Conservation (phyloP, 1,284 basidiomycete genomes). For the Butyriboletus appendiculatus region DNA sequence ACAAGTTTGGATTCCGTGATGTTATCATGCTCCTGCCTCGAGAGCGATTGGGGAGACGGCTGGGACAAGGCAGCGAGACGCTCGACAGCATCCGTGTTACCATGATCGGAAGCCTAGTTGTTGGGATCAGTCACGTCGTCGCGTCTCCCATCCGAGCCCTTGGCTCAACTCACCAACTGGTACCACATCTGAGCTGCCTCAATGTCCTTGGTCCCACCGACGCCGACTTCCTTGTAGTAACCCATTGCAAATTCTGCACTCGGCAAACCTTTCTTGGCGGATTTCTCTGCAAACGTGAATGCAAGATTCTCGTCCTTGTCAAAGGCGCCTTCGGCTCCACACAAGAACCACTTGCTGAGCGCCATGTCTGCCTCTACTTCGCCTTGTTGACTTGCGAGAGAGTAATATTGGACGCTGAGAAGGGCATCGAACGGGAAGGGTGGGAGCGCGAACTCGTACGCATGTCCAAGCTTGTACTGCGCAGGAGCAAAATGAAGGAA, state of each 20-base stretch:
- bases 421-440: conserved; percentile 89
- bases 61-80: conserved; percentile 70
- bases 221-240: conserved; percentile 86
- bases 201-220: conserved; percentile 69
- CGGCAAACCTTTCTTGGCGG: conserved; percentile 76
- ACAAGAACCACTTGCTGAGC: conserved; percentile 93
- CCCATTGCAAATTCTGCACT: conserved; percentile 94
- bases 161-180: conserved; percentile 43
- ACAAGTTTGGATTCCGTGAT: conserved; percentile 82
- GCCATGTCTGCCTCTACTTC: conserved; percentile 96
- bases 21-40: conserved; percentile 77
- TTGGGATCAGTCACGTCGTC: conserved; percentile 1
- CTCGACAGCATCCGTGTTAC: conserved; percentile 80
- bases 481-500: conserved; percentile 87
- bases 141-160: neutral
- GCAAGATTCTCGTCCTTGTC: conserved; percentile 91
- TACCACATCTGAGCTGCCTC: conserved; percentile 74
- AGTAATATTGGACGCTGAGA: conserved; percentile 92
- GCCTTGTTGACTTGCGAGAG: conserved; percentile 80
- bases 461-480: conserved; percentile 91
- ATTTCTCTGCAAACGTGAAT: conserved; percentile 90
- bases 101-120: conserved; percentile 70
- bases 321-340: conserved; percentile 79
- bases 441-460: conserved; percentile 88
- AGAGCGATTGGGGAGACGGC: conserved; percentile 61